Percentiles rank a stretch among this genome's conserved stretches.
Conservation (phyloP, 106 monocot species). For the Ottelia alismoides region DNA sequence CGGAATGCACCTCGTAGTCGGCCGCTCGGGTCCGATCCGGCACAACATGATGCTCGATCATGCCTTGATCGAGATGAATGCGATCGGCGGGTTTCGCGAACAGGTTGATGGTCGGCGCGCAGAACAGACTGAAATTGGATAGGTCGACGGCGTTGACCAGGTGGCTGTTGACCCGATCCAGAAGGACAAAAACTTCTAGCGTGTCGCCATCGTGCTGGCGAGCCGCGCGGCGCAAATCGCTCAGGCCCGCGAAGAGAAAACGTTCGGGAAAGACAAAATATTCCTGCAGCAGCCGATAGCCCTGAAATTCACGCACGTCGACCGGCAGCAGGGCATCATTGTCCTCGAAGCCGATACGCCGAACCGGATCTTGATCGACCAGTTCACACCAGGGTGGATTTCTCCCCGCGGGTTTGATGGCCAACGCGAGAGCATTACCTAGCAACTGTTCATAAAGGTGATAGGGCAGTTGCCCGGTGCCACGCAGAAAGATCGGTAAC, state of each 20-base stretch:
- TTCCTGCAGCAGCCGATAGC: neutral
- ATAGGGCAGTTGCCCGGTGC: neutral
- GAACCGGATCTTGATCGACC: neutral
- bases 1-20: neutral
- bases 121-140: neutral
- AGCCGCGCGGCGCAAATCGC: neutral
- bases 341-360: neutral
- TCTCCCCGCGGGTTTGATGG: neutral
- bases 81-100: neutral
- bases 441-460: neutral
- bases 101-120: neutral
- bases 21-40: neutral
- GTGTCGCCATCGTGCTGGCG: neutral
- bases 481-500: neutral
- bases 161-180: neutral
- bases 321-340: neutral
- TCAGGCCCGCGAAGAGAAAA: neutral
- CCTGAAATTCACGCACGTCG: neutral
- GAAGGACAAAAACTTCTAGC: neutral
- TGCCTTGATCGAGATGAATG: neutral
- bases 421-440: neutral
- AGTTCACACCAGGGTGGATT: neutral
- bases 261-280: neutral
- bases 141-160: neutral
- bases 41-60: neutral